Evolutionary conservation across 169 alveolate genomes (phyloP).

Genomic region (Eimeria falciformis): DNA sequence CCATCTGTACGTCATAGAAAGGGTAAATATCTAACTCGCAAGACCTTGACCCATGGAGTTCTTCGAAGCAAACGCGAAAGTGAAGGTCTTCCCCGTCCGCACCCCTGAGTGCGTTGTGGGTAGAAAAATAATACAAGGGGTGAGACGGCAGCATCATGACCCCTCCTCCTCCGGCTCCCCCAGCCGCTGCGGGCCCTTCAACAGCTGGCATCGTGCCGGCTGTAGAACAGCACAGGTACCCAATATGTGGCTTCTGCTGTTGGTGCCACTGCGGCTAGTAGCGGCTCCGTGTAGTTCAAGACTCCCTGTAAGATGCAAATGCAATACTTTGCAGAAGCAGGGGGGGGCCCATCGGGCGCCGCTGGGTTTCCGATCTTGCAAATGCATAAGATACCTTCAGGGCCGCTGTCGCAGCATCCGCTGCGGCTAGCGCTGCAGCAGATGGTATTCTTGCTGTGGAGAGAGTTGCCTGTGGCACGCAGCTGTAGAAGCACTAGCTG

Average conservation of each 20-base stretch:
- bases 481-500: too few relatives aligned
- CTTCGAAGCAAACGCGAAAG: slow-evolving; percentile 72
- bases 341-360: slow-evolving; percentile 51
- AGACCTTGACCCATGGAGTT: slow-evolving; percentile 71
- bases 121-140: slow-evolving; percentile 73
- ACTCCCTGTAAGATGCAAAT: neutral
- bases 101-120: slow-evolving; percentile 75
- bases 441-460: neutral
- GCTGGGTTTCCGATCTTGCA: neutral
- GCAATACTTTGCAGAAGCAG: neutral
- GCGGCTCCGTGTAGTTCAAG: slow-evolving; percentile 2
- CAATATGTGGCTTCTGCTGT: neutral
- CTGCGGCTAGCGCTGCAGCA: slow-evolving; percentile 44
- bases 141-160: slow-evolving; percentile 72
- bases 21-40: slow-evolving; percentile 86
- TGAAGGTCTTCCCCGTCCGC: slow-evolving; percentile 70
- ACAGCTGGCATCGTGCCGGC: slow-evolving; percentile 46
- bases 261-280: slow-evolving; percentile 1
- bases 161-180: slow-evolving; percentile 53
- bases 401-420: slow-evolving; percentile 15
- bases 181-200: slow-evolving; percentile 63
- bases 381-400: slow-evolving; percentile 36
- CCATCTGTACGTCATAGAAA: slow-evolving; percentile 91
- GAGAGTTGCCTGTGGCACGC: neutral
- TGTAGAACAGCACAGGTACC: neutral